phyloP scores from a whole-genome alignment of 208 protist species.

The Phytomonas francai region DNA sequence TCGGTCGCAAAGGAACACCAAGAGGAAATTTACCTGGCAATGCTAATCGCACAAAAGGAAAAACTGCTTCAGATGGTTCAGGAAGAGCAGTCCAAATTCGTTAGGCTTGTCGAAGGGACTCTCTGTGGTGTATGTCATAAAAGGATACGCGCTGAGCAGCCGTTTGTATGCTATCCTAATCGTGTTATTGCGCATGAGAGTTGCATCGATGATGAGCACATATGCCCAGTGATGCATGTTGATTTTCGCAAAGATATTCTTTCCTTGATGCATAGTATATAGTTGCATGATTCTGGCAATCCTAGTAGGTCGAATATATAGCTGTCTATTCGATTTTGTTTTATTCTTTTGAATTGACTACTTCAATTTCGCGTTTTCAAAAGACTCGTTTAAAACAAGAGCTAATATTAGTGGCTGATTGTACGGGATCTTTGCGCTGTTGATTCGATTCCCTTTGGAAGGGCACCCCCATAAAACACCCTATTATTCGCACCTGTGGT shows the following conservation, averaged over 20 bases:
- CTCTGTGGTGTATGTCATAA: constrained; percentile 59
- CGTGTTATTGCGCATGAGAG: constrained; percentile 54
- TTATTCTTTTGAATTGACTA: neutral
- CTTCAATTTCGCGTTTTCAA: neutral
- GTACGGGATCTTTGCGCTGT: neutral
- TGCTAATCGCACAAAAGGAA: constrained; percentile 21
- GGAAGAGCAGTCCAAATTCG: constrained; percentile 17
- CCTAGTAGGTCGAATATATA: neutral
- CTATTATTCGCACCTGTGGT: neutral
- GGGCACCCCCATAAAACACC: neutral
- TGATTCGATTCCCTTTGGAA: neutral
- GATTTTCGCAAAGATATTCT: constrained; percentile 22
- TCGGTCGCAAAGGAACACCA: constrained; percentile 19
- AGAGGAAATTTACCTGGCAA: constrained; percentile 24
- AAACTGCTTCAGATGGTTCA: constrained; percentile 16
- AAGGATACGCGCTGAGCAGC: constrained; percentile 37
- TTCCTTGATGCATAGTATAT: neutral
- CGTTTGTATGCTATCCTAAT: constrained; percentile 60
- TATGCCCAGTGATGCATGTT: constrained; percentile 30
- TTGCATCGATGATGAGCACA: constrained; percentile 40
- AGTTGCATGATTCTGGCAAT: constrained; percentile 1
- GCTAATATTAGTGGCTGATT: neutral
- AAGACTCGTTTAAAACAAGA: neutral
- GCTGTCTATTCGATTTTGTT: neutral
- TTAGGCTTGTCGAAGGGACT: constrained; percentile 19